Conservation (phyloP, 306 rosid species). For the Calophaca sinica region DNA sequence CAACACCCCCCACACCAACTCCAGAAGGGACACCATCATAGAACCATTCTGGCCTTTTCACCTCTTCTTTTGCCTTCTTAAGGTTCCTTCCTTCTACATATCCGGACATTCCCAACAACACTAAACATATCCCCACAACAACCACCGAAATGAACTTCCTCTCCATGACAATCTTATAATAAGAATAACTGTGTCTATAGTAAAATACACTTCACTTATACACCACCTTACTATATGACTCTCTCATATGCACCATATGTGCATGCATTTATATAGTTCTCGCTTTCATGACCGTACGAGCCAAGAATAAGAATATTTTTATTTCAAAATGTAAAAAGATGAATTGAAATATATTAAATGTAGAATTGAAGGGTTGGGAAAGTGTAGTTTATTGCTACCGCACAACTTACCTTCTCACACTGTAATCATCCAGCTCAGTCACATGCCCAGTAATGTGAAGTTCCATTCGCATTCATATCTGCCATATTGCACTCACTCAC, state of each 20-base stretch:
- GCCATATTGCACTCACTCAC: background rate
- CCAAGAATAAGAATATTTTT: background rate
- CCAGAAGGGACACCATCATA: slow-evolving; percentile 43
- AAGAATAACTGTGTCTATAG: background rate
- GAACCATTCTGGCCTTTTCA: slow-evolving; percentile 57
- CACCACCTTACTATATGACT: background rate
- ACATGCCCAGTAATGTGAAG: slow-evolving; percentile 44
- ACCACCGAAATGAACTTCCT: slow-evolving; percentile 47
- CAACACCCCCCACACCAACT: background rate
- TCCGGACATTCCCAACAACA: slow-evolving; percentile 43
- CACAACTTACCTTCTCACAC: slow-evolving; percentile 42
- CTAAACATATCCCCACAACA: slow-evolving; percentile 50
- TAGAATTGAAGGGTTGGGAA: no score
- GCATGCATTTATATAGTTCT: slow-evolving; percentile 50
- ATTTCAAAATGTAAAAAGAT: background rate
- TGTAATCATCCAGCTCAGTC: slow-evolving; percentile 30
- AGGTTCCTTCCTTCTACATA: slow-evolving; percentile 54
- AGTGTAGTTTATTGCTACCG: slow-evolving; percentile 43
- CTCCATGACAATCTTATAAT: slow-evolving; percentile 40
- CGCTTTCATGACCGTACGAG: slow-evolving; percentile 11
- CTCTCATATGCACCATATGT: slow-evolving; percentile 15
- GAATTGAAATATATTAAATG: slow-evolving; percentile 28
- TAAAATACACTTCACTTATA: slow-evolving; percentile 30
- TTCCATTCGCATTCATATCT: slow-evolving; percentile 47
- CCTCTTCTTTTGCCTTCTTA: slow-evolving; percentile 46